phyloP scores from a whole-genome alignment of 1,284 basidiomycete species.

The Trametes pubescens region DNA sequence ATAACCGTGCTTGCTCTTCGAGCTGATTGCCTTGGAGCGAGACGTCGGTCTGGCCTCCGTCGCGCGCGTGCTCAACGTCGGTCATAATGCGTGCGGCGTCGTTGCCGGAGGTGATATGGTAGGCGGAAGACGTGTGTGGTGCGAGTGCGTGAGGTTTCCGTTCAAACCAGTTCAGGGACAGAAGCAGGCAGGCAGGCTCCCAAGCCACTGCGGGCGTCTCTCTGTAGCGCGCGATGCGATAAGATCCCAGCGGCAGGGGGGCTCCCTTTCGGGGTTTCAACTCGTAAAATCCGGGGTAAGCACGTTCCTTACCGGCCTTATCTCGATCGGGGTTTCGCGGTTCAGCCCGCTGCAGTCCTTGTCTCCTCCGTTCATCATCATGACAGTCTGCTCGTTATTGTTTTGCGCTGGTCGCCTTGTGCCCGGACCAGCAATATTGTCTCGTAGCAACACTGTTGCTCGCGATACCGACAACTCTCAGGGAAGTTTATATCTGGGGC shows the following conservation, averaged over 20 bases:
- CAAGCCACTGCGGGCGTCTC: constrained; percentile 27
- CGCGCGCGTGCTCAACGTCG: constrained; percentile 11
- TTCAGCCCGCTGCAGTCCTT: not conserved
- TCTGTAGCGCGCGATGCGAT: constrained; percentile 24
- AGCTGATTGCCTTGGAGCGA: constrained; percentile 10
- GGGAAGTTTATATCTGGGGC: not conserved
- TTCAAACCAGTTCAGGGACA: constrained; percentile 33
- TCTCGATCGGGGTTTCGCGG: not conserved
- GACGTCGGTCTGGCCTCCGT: constrained; percentile 6
- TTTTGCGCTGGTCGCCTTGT: not conserved
- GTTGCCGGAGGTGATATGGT: constrained; percentile 18
- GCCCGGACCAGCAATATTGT: not conserved
- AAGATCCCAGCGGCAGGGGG: constrained; percentile 26
- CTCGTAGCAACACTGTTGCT: not conserved
- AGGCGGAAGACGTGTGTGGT: constrained; percentile 18
- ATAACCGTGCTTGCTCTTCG: constrained; percentile 18
- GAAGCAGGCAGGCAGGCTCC: constrained; percentile 27
- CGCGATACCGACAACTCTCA: not conserved
- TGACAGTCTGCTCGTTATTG: not conserved
- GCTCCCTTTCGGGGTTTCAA: constrained; percentile 21
- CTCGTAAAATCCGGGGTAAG: not conserved
- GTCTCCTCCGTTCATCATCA: not conserved
- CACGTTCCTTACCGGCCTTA: not conserved
- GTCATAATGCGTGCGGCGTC: constrained; percentile 4
- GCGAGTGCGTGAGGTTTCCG: constrained; percentile 27